Conservation (phyloP, 768 basidiomycete species). For the Pleurotus salmoneostramineus region DNA sequence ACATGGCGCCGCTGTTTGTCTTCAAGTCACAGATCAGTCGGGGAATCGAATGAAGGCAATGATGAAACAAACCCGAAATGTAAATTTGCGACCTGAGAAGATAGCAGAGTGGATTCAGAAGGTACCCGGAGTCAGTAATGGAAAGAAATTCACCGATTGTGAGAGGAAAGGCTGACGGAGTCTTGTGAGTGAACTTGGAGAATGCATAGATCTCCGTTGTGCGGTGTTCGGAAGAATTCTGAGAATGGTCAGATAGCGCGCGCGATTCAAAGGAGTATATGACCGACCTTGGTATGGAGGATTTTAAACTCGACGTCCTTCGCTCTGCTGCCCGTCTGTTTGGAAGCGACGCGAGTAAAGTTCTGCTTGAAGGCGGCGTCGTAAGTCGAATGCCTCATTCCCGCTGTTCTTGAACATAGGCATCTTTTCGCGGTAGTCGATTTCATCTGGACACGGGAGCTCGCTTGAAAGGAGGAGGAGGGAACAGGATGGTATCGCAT, state of each 20-base stretch:
- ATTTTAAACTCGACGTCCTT: neutral
- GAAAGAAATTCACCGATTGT: neutral
- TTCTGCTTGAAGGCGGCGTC: neutral
- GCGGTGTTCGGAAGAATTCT: neutral
- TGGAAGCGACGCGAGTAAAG: neutral
- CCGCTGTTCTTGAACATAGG: neutral
- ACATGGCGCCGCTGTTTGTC: too few relatives aligned
- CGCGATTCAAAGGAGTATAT: neutral
- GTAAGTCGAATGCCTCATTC: neutral
- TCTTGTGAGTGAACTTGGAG: neutral
- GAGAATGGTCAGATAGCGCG: neutral
- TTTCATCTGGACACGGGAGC: neutral
- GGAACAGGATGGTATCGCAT: neutral
- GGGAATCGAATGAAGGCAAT: too few relatives aligned
- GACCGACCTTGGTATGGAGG: neutral
- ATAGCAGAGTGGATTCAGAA: too few relatives aligned
- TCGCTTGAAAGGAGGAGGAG: too few relatives aligned
- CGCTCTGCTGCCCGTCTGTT: neutral
- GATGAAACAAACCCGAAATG: too few relatives aligned
- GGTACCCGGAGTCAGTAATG: too few relatives aligned
- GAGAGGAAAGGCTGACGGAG: neutral
- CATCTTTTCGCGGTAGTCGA: neutral
- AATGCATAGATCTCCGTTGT: constrained; percentile 1
- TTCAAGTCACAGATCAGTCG: too few relatives aligned
- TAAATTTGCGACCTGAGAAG: too few relatives aligned